These are phyloP conservation scores for Xylaria flabelliformis DNA, from an alignment of 495 filamentous ascomycete genomes.

Conservation along the genomic window DNA sequence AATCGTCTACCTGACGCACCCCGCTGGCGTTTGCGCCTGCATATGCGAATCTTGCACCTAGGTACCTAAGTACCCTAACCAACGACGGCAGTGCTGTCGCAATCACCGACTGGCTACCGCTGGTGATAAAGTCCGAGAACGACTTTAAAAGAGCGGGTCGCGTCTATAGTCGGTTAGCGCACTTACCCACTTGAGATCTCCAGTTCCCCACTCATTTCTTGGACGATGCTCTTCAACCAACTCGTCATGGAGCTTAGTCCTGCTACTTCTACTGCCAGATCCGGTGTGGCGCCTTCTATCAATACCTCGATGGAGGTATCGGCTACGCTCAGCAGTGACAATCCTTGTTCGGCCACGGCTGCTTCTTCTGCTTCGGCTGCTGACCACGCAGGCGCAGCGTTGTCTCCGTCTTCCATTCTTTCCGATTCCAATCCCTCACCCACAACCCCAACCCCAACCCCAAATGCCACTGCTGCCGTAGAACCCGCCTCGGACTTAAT, in stretches of 20 bases:
- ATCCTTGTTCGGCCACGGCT: constrained; percentile 24
- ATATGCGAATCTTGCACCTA: not conserved
- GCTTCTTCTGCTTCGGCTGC: constrained; percentile 25
- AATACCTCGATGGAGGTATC: constrained; percentile 33
- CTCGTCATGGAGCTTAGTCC: constrained; percentile 11
- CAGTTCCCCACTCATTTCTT: constrained; percentile 3
- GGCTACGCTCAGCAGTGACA: constrained; percentile 30
- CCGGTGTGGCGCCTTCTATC: constrained; percentile 2
- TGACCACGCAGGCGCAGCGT: constrained; percentile 32
- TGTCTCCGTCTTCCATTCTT: constrained; percentile 27
- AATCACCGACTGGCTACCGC: not conserved
- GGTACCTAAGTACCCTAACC: too few species aligned
- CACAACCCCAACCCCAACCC: constrained; percentile 36
- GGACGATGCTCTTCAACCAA: not conserved
- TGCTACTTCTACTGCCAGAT: constrained; percentile 9
- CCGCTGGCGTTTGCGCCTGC: constrained; percentile 13
- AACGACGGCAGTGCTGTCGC: not conserved
- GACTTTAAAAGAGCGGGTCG: not conserved
- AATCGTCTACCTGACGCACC: not conserved
- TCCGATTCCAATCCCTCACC: constrained; percentile 18
- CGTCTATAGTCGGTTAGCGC: constrained; percentile 3
- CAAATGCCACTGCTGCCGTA: constrained; percentile 23
- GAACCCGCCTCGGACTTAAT: constrained; percentile 33
- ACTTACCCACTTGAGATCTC: not conserved
- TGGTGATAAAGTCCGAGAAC: constrained; percentile 6